Conservation (phyloP, 768 basidiomycete genomes). For the Collybia mongolica region DNA sequence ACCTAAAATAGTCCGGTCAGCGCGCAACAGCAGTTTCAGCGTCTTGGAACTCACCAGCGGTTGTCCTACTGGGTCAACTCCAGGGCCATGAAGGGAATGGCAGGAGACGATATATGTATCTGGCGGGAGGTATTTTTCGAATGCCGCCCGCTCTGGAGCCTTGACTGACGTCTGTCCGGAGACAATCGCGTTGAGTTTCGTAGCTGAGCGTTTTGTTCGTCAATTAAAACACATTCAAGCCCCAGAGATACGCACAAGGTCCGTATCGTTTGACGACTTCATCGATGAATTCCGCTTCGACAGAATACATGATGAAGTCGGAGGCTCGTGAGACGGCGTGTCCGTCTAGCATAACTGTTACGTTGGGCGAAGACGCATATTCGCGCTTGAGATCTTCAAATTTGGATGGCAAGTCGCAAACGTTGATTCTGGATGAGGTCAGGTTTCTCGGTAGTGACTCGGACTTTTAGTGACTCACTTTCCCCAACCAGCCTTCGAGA, state of each 20-base stretch:
- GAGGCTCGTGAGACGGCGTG: conserved; percentile 85
- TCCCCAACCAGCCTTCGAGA: conserved; percentile 82
- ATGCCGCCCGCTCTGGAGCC: conserved; percentile 86
- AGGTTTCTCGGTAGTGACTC: not conserved
- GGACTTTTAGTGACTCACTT: conserved; percentile 43
- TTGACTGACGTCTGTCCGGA: conserved; percentile 97
- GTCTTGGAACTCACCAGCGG: conserved; percentile 62
- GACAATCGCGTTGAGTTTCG: conserved; percentile 89
- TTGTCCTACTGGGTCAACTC: conserved; percentile 84
- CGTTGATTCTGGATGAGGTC: conserved; percentile 64
- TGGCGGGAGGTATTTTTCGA: conserved; percentile 80
- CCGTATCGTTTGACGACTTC: conserved; percentile 83
- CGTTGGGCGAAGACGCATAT: conserved; percentile 51
- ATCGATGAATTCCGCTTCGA: conserved; percentile 87
- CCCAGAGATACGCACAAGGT: conserved; percentile 60
- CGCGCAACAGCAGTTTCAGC: no score
- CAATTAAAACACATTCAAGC: not conserved
- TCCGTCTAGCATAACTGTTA: conserved; percentile 72
- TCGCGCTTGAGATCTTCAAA: conserved; percentile 60
- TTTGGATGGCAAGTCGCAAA: conserved; percentile 81
- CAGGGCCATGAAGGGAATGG: conserved; percentile 95
- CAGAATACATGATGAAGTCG: conserved; percentile 95
- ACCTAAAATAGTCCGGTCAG: conserved; percentile 46
- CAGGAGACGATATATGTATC: conserved; percentile 90
- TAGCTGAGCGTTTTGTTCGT: conserved; percentile 49